Conservation (phyloP, 2,329 filamentous ascomycete species). For the Colletotrichum sublineola region DNA sequence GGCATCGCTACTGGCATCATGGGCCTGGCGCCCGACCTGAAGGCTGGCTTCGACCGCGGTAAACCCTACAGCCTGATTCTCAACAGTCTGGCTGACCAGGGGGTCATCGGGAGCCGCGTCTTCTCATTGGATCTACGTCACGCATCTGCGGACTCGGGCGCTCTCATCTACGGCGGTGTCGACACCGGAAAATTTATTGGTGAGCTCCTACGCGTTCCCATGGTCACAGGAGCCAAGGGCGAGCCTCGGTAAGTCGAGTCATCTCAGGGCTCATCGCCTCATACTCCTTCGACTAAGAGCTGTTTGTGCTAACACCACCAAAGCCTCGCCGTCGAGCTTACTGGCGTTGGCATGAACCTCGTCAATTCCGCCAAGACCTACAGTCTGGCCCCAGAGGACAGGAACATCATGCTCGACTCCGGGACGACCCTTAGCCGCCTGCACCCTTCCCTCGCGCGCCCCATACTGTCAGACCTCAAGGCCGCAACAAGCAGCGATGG, state of each 20-base stretch:
- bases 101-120: slow-evolving; percentile 62
- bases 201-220: slow-evolving; percentile 57
- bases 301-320: slow-evolving; percentile 4
- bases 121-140: slow-evolving; percentile 66
- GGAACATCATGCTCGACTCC: slow-evolving; percentile 64
- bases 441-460: slow-evolving; percentile 56
- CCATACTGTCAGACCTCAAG: slow-evolving; percentile 59
- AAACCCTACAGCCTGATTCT: slow-evolving; percentile 67
- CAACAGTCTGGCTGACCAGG: slow-evolving; percentile 61
- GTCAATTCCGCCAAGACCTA: slow-evolving; percentile 44
- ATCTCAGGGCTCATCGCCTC: background rate
- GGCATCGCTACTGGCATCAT: slow-evolving; percentile 66
- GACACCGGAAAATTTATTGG: slow-evolving; percentile 67
- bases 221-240: slow-evolving; percentile 54
- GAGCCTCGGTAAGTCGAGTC: slow-evolving; percentile 47
- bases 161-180: slow-evolving; percentile 67
- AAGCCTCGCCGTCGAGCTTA: slow-evolving; percentile 52
- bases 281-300: slow-evolving; percentile 26
- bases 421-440: slow-evolving; percentile 65
- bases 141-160: slow-evolving; percentile 57
- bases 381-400: slow-evolving; percentile 49
- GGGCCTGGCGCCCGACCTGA: slow-evolving; percentile 60
- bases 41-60: slow-evolving; percentile 53
- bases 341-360: slow-evolving; percentile 50
- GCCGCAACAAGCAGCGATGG: slow-evolving; percentile 56